A percentile compares a stretch with the other conserved stretches of the same genome.
These are phyloP conservation scores for Cutaneotrichosporon sp. DNA, from an alignment of 1,284 basidiomycete genomes.

Conservation along the genomic window DNA sequence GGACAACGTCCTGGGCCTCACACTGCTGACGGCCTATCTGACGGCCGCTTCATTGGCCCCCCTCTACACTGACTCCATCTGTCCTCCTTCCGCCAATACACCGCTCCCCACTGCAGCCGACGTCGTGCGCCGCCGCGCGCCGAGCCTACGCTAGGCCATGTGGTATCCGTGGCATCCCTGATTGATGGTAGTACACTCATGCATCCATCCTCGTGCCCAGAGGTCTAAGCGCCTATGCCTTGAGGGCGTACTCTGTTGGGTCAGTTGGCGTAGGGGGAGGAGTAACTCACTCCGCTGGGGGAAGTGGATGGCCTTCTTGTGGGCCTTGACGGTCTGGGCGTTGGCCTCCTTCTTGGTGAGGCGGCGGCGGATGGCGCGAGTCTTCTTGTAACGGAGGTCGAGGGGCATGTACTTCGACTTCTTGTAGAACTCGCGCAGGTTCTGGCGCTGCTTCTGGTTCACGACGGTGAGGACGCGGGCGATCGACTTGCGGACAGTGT, in stretches of 20 bases:
- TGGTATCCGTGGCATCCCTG: neutral
- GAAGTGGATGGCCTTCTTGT: constrained; percentile 92
- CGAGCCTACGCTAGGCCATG: no score
- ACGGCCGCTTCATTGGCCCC: no score
- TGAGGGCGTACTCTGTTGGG: constrained; percentile 44
- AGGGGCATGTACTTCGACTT: constrained; percentile 81
- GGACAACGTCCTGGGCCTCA: no score
- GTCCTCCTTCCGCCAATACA: no score
- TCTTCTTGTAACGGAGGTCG: constrained; percentile 97
- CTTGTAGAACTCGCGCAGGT: constrained; percentile 98
- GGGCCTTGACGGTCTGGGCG: constrained; percentile 80
- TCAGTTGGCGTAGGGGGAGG: constrained; percentile 1
- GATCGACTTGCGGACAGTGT: constrained; percentile 96
- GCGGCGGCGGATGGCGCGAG: constrained; percentile 93
- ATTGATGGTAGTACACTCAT: constrained; percentile 33
- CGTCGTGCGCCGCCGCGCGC: no score
- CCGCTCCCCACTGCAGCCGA: no score
- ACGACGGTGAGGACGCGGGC: constrained; percentile 97
- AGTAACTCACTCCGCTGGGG: constrained; percentile 53
- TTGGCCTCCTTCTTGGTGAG: constrained; percentile 81
- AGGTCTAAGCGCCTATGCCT: constrained; percentile 33
- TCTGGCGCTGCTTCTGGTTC: constrained; percentile 96
- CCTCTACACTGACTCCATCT: no score
- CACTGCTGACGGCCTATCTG: no score
- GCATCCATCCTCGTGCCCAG: constrained; percentile 24